phyloP scores from a whole-genome alignment of 768 basidiomycete genomes.

The Mycena sanguinolenta region DNA sequence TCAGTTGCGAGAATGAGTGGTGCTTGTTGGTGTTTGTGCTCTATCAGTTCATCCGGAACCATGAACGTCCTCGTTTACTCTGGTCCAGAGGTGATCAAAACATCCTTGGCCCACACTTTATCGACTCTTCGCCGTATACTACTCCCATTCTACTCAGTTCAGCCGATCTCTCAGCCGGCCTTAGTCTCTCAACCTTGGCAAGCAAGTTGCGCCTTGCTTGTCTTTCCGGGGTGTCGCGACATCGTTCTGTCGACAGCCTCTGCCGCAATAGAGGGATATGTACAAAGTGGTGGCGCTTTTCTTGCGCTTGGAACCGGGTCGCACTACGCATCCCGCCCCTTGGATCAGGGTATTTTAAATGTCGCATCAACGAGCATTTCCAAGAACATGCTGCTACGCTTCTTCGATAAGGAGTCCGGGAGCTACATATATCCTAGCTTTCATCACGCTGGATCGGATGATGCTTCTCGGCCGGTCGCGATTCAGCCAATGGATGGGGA shows the following conservation, averaged over 20 bases:
- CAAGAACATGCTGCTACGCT: slow-evolving; percentile 49
- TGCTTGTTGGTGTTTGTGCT: slow-evolving; percentile 18
- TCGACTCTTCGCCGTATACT: slow-evolving; percentile 68
- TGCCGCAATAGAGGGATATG: slow-evolving; percentile 67
- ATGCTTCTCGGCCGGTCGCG: slow-evolving; percentile 30
- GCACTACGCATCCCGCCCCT: slow-evolving; percentile 52
- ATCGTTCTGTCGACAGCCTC: slow-evolving; percentile 55
- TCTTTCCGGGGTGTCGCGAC: slow-evolving; percentile 75
- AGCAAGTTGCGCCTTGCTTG: slow-evolving; percentile 79
- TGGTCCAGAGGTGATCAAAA: slow-evolving; percentile 69
- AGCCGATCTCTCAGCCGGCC: slow-evolving; percentile 68
- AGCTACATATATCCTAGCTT: slow-evolving; percentile 48
- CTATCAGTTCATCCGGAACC: slow-evolving; percentile 35
- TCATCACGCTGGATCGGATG: slow-evolving; percentile 28
- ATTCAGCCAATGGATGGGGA: slow-evolving; percentile 41
- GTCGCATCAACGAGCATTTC: slow-evolving; percentile 45
- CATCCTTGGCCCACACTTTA: slow-evolving; percentile 59
- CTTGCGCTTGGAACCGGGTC: slow-evolving; percentile 75
- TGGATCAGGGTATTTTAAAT: slow-evolving; percentile 56
- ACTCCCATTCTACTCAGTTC: slow-evolving; percentile 83
- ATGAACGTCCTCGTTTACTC: slow-evolving; percentile 87
- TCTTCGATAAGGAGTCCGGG: slow-evolving; percentile 51
- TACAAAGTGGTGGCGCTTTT: slow-evolving; percentile 77
- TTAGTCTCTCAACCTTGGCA: slow-evolving; percentile 84
- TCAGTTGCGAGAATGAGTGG: slow-evolving; percentile 15